Conservation (phyloP, 2,329 filamentous ascomycete genomes). For the Metarhizium humberi region DNA sequence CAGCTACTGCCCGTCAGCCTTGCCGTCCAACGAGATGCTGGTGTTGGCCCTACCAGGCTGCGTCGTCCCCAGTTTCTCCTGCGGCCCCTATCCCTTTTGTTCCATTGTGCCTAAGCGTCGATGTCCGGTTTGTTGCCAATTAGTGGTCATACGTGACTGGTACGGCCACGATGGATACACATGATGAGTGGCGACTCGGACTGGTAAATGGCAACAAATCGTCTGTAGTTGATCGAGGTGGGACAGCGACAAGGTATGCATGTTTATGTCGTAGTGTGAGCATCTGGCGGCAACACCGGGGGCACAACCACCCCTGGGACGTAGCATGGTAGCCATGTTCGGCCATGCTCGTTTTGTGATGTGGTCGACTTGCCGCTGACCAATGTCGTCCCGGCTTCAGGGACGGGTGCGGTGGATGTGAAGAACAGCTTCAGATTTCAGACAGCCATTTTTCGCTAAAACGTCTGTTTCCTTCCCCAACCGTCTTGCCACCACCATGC, state of each 20-base stretch:
- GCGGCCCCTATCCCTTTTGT: constrained; percentile 1
- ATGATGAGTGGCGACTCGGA: background rate
- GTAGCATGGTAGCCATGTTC: background rate
- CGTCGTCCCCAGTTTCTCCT: background rate
- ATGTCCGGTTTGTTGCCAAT: background rate
- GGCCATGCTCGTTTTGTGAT: background rate
- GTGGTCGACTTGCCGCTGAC: background rate
- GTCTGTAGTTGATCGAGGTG: background rate
- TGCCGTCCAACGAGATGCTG: constrained; percentile 6
- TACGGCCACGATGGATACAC: background rate
- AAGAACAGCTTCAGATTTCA: background rate
- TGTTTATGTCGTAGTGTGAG: background rate
- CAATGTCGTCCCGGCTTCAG: background rate
- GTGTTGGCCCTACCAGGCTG: constrained; percentile 1
- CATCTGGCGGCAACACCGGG: constrained; percentile 2
- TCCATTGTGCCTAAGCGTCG: background rate
- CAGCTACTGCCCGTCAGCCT: constrained; percentile 6
- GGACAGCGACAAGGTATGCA: background rate
- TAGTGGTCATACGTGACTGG: background rate
- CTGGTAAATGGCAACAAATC: background rate
- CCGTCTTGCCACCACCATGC: background rate
- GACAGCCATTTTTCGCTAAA: background rate
- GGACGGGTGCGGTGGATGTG: background rate
- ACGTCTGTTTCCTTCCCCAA: too few relatives aligned
- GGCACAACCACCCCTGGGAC: background rate